Evolutionary conservation across 805 yeast species (phyloP).

Genomic region (Zygosaccharomyces rouxii): DNA sequence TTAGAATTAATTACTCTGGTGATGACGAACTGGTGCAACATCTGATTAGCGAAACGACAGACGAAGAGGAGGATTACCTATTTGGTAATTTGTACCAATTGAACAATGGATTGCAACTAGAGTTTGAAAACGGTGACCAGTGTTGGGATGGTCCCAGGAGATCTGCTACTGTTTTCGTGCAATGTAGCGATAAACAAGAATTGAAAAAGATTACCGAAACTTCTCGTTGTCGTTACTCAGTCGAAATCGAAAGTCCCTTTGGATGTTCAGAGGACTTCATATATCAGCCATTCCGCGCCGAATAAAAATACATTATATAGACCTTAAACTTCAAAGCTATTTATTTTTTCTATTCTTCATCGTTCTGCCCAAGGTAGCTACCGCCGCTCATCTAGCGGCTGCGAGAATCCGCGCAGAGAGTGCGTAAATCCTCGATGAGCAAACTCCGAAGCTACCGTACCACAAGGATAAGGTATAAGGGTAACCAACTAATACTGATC

Average conservation of each 20-base stretch:
- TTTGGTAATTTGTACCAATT: conserved; percentile 33
- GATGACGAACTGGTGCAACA: conserved; percentile 24
- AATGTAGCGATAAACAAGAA: conserved; percentile 57
- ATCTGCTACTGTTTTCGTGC: conserved; percentile 56
- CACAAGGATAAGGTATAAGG: not conserved
- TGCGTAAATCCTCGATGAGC: not conserved
- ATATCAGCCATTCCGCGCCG: conserved; percentile 7
- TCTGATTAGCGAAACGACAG: conserved; percentile 21
- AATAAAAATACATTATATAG: not conserved
- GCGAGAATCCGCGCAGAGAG: not conserved
- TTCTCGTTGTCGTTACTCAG: conserved; percentile 75
- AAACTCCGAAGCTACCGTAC: not conserved
- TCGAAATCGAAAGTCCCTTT: conserved; percentile 43
- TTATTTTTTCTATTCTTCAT: not conserved
- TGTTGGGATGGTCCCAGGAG: conserved; percentile 96
- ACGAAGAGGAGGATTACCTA: conserved; percentile 18
- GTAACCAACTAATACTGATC: not conserved
- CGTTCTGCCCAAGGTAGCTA: not conserved
- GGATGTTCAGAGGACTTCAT: conserved; percentile 35
- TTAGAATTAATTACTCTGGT: conserved; percentile 24
- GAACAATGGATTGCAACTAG: conserved; percentile 35
- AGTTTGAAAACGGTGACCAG: conserved; percentile 59
- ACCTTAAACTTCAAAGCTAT: not conserved
- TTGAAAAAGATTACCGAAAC: conserved; percentile 69
- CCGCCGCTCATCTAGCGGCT: not conserved